Evolutionary conservation across 108 stramenopile genomes (phyloP).

Genomic region (Fragilariopsis cylindrus): DNA sequence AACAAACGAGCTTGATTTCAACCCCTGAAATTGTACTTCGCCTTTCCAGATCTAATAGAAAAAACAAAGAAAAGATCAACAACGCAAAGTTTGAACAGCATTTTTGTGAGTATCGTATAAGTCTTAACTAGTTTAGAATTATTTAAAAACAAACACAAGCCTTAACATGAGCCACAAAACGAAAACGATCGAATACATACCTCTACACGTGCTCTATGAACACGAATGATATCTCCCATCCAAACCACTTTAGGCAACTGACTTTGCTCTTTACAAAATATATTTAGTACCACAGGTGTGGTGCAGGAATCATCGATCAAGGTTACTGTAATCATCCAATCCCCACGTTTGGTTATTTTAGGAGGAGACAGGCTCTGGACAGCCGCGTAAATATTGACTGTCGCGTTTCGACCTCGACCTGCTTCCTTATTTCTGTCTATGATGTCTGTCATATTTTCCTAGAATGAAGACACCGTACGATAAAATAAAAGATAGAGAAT

Average conservation of each 20-base stretch:
- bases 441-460: conserved; percentile 7
- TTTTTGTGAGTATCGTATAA: too few species aligned
- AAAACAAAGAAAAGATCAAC: background rate
- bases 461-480: background rate
- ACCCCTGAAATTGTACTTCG: conserved; percentile 41
- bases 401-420: conserved; percentile 21
- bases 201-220: conserved; percentile 38
- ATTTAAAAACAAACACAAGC: conserved; percentile 4
- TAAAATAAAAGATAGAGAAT: conserved; percentile 1
- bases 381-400: conserved; percentile 53
- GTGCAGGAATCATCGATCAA: conserved; percentile 67
- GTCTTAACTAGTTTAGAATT: background rate
- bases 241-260: conserved; percentile 51
- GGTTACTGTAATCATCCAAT: conserved; percentile 65
- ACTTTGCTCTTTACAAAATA: conserved; percentile 55
- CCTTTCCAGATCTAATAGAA: conserved; percentile 20
- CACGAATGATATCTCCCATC: conserved; percentile 71
- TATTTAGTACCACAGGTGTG: conserved; percentile 40
- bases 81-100: background rate
- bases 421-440: background rate
- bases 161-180: conserved; percentile 19
- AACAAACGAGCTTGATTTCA: conserved; percentile 35
- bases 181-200: conserved; percentile 8
- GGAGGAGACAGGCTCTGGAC: conserved; percentile 65
- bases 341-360: conserved; percentile 48